Conservation (phyloP, 2,329 filamentous ascomycete species). For the Thielaviopsis musarum region DNA sequence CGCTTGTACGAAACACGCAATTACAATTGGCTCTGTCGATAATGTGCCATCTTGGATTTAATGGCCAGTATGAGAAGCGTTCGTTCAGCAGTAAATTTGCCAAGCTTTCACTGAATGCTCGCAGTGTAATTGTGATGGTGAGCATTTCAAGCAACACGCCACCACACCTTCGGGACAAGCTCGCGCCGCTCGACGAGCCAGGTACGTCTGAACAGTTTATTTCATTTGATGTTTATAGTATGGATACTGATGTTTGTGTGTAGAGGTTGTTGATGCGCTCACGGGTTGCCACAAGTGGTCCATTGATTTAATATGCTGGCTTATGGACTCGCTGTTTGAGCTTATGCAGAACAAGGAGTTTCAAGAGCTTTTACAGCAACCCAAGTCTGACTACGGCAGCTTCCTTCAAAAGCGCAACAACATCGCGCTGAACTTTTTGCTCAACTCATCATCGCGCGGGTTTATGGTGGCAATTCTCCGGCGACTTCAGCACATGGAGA, state of each 20-base stretch:
- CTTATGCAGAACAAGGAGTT: constrained; percentile 36
- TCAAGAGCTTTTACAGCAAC: constrained; percentile 29
- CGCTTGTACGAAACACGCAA: constrained; percentile 53
- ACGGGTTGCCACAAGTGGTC: constrained; percentile 66
- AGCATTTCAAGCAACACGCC: constrained; percentile 44
- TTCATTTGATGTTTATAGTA: neutral
- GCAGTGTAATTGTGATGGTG: constrained; percentile 51
- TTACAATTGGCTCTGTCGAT: constrained; percentile 65
- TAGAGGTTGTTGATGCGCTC: constrained; percentile 56
- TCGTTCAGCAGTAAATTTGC: constrained; percentile 57
- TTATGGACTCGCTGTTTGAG: constrained; percentile 40
- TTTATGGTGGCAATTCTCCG: constrained; percentile 55
- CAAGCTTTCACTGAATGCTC: constrained; percentile 56
- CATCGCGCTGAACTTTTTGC: constrained; percentile 43
- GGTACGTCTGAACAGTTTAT: constrained; percentile 17
- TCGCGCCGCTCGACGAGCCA: constrained; percentile 44
- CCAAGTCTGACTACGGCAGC: constrained; percentile 28
- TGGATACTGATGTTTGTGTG: constrained; percentile 12
- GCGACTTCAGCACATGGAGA: constrained; percentile 41
- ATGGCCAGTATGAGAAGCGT: constrained; percentile 42
- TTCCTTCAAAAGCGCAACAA: constrained; percentile 39
- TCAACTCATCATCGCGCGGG: constrained; percentile 57
- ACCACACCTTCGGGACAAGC: constrained; percentile 34
- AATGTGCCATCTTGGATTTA: constrained; percentile 61
- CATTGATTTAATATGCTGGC: constrained; percentile 50